Conservation (phyloP, 805 yeast species). For the Cyberlindnera americana region DNA sequence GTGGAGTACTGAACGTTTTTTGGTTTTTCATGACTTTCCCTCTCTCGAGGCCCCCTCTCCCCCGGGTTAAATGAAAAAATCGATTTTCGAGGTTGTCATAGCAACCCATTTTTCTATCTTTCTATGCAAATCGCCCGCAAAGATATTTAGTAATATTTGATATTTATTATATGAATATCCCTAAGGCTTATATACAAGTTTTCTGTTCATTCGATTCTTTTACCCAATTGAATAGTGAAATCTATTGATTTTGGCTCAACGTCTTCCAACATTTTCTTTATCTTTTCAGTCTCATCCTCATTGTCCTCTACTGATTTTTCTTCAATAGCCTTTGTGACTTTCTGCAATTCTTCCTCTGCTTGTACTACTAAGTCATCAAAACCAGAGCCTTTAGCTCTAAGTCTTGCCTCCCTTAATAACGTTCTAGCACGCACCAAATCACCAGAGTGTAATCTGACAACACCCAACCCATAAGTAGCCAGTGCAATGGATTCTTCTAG, state of each 20-base stretch:
- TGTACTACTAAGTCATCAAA: slow-evolving; percentile 58
- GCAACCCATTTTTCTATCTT: too few relatives aligned
- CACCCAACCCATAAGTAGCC: slow-evolving; percentile 84
- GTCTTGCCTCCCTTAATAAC: slow-evolving; percentile 62
- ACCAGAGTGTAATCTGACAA: slow-evolving; percentile 60
- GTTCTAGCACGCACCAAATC: slow-evolving; percentile 55
- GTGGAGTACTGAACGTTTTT: too few relatives aligned
- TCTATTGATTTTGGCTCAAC: slow-evolving; percentile 6
- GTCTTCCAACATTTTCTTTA: slow-evolving; percentile 12
- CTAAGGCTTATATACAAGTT: neutral
- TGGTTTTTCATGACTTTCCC: too few relatives aligned
- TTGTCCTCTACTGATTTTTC: slow-evolving; percentile 16
- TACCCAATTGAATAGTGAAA: slow-evolving; percentile 15
- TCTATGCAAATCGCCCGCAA: too few relatives aligned
- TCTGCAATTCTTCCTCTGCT: slow-evolving; percentile 62
- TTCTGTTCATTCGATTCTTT: slow-evolving; percentile 1
- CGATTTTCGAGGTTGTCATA: too few relatives aligned
- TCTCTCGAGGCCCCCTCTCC: too few relatives aligned
- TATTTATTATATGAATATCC: too few relatives aligned
- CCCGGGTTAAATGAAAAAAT: too few relatives aligned
- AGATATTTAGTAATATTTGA: too few relatives aligned
- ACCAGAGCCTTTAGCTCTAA: slow-evolving; percentile 64
- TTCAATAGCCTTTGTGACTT: slow-evolving; percentile 34
- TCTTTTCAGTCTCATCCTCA: slow-evolving; percentile 20
- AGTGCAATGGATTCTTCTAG: slow-evolving; percentile 70